Conservation (phyloP, 768 basidiomycete genomes). For the Kwoniella botswanensis region DNA sequence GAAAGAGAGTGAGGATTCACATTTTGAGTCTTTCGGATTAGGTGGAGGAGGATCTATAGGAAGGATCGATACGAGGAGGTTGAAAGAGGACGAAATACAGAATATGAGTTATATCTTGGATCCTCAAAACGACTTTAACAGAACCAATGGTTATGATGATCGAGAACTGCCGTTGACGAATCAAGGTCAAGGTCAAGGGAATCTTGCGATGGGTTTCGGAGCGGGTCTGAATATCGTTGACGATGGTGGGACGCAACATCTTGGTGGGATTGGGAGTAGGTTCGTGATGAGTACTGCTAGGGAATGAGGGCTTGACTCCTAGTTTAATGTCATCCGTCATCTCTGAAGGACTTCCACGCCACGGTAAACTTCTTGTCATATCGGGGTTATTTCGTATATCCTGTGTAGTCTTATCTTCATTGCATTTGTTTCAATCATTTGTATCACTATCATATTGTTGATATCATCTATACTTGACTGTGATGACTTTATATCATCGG, state of each 20-base stretch:
- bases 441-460: too few species aligned
- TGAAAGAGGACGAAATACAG: slow-evolving; percentile 13
- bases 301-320: background rate
- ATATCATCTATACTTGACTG: too few species aligned
- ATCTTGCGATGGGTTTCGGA: background rate
- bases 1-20: background rate
- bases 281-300: slow-evolving; percentile 19
- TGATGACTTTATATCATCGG: too few species aligned
- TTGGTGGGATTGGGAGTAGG: slow-evolving; percentile 15
- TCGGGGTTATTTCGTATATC: too few species aligned
- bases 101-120: slow-evolving; percentile 18
- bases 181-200: background rate
- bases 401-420: too few species aligned
- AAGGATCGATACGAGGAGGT: background rate
- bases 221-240: background rate
- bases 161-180: too few species aligned
- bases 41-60: slow-evolving; percentile 4
- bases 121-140: background rate
- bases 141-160: too few species aligned
- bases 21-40: background rate
- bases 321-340: too few species aligned
- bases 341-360: too few species aligned
- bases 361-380: too few species aligned
- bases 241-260: slow-evolving; percentile 2
- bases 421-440: too few species aligned